A percentile compares a stretch with the other conserved stretches of the same genome.
phyloP scores from a whole-genome alignment of 345 rosid genomes.

The Erucastrum elatum region DNA sequence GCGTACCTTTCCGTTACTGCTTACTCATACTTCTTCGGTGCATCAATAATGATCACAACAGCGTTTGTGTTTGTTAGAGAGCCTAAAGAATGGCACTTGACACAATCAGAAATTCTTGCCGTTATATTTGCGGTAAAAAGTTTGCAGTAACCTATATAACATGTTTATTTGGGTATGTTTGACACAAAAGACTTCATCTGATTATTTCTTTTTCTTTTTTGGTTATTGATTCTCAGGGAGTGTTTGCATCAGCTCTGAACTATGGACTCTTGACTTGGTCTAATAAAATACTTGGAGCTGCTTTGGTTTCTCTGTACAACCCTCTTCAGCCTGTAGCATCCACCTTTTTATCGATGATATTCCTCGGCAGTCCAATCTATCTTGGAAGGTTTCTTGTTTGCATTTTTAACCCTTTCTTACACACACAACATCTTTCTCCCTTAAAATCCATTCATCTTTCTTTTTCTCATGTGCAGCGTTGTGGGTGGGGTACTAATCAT shows the following conservation, averaged over 20 bases:
- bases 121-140: conserved; percentile 76
- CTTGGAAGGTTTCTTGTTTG: conserved; percentile 70
- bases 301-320: conserved; percentile 89
- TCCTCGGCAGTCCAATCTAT: conserved; percentile 88
- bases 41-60: conserved; percentile 61
- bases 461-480: conserved; percentile 46
- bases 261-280: conserved; percentile 96
- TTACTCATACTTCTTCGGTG: conserved; percentile 76
- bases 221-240: conserved; percentile 51
- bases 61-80: conserved; percentile 59
- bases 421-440: background rate
- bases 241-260: conserved; percentile 85
- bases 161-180: background rate
- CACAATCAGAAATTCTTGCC: conserved; percentile 71
- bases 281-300: conserved; percentile 88
- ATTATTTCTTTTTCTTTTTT: background rate
- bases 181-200: conserved; percentile 1
- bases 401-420: background rate
- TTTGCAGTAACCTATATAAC: background rate
- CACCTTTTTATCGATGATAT: conserved; percentile 66
- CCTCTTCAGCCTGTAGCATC: conserved; percentile 98
- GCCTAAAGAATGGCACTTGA: conserved; percentile 77
- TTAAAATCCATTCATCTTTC: background rate
- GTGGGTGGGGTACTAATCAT: conserved; percentile 80
- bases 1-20: conserved; percentile 78